Evolutionary conservation across 202 grass and related monocot genomes (phyloP).

Genomic region (Tripidium arundinaceum): DNA sequence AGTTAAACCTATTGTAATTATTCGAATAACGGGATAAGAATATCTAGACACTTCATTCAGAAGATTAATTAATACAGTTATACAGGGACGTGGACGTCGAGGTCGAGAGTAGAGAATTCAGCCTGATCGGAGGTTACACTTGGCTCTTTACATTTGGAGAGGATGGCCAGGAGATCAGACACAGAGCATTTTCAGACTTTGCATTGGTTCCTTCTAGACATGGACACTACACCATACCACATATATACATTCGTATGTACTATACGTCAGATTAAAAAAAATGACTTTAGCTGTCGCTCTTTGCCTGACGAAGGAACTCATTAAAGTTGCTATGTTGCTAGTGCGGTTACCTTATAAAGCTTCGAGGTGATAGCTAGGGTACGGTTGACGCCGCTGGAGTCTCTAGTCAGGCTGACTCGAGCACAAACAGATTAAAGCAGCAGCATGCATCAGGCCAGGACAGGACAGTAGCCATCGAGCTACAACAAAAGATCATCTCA

Average conservation of each 20-base stretch:
- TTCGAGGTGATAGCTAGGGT: constrained; percentile 21
- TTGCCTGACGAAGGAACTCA: background rate
- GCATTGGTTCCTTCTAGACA: constrained; percentile 22
- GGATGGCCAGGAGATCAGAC: background rate
- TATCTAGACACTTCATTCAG: background rate
- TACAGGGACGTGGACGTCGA: background rate
- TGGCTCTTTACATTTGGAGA: constrained; percentile 14
- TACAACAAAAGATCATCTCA: too few species aligned
- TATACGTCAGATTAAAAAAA: background rate
- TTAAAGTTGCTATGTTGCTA: background rate
- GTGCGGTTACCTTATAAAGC: constrained; percentile 2
- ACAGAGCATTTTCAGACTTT: background rate
- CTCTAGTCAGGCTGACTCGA: constrained; percentile 27
- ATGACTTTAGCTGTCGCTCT: background rate
- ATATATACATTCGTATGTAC: background rate
- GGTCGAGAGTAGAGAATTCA: background rate
- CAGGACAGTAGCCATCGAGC: background rate
- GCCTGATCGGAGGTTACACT: background rate
- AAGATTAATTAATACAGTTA: background rate
- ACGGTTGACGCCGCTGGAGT: constrained; percentile 39
- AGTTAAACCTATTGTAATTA: background rate
- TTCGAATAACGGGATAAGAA: background rate
- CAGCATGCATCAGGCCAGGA: background rate
- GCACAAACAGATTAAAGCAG: constrained; percentile 19
- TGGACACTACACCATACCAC: background rate